phyloP scores from a whole-genome alignment of 2,329 filamentous ascomycete species.

The Talaromyces sp. region DNA sequence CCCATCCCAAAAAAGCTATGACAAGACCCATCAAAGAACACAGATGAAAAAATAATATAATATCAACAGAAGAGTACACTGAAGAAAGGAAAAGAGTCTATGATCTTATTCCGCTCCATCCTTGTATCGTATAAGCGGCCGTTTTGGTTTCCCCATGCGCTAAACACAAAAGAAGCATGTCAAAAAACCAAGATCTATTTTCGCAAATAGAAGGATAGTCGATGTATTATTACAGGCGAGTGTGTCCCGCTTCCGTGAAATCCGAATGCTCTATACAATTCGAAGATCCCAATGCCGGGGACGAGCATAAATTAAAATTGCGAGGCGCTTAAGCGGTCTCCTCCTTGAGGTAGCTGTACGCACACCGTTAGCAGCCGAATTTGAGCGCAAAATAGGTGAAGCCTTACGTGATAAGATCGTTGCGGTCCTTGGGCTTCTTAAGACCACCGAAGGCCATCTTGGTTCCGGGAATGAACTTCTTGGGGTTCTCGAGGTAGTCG shows the following conservation, averaged over 20 bases:
- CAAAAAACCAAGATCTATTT: constrained; percentile 24
- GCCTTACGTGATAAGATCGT: constrained; percentile 94
- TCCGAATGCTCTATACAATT: constrained; percentile 15
- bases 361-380: constrained; percentile 1
- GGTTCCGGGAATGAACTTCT: constrained; percentile 99
- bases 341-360: constrained; percentile 39
- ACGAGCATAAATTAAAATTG: not conserved
- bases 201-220: constrained; percentile 22
- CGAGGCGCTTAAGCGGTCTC: constrained; percentile 32
- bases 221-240: constrained; percentile 38
- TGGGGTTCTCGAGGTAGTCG: constrained; percentile 99
- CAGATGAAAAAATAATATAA: constrained; percentile 21
- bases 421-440: constrained; percentile 99
- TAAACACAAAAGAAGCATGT: constrained; percentile 17
- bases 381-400: not conserved
- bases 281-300: constrained; percentile 14
- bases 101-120: constrained; percentile 16
- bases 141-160: constrained; percentile 14
- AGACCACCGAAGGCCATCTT: constrained; percentile 99
- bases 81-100: constrained; percentile 21
- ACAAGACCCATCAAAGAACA: not conserved
- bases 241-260: constrained; percentile 6
- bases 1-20: constrained; percentile 12
- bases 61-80: constrained; percentile 21
- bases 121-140: constrained; percentile 10